Evolutionary conservation across 805 yeast species (phyloP), one percentile per base, ranked within the genome.

Genomic region (Jamesozyma spencerorum): DNA sequence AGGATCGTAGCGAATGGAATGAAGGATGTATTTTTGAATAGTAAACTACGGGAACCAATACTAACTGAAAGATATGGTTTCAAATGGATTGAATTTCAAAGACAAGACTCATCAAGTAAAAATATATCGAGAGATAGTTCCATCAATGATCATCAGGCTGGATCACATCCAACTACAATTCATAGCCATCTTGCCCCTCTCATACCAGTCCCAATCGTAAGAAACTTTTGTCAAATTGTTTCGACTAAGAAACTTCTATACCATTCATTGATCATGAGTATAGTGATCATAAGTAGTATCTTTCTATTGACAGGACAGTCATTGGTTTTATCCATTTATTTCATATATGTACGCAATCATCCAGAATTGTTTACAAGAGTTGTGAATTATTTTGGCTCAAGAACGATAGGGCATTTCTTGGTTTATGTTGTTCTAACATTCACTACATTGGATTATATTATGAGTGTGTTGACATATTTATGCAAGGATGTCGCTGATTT

Each of bases 321-420:
- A 1, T 47, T 65, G 19, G 44, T 65, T 2, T 43, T 64, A 15
- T 65, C 70, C 26, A 63, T 66, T 12, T 61, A 66, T 39, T 66
- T 66, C 57, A 63, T 66, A 30, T 68, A 63, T 45, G 64, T 64
- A 1, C 68, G 68, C 2, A 62, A 57, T 1, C 58, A 66, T 32
- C 53, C 53, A 24, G 50, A 50, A 13, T 48, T 60, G 29, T 51
- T 57, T 34, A 59, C 68, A 12, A 48, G 55, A 4, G 43, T 48
- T 2, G 58, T 62, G 5, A 63, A 58, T 38, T 58, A 51, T 38
- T 65, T 55, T 45, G 70, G 65, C 17, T 53, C 57, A 34, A 59
- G 54, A 44, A 48, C 57, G 2, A 48, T 66, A 34, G 18, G 43
- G 13, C 34, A 44, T 18, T 68, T 64, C 42, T 33, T 60, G 13